These are phyloP conservation scores for Angomonas deanei DNA, from an alignment of 208 protist genomes.

Conservation along the genomic window DNA sequence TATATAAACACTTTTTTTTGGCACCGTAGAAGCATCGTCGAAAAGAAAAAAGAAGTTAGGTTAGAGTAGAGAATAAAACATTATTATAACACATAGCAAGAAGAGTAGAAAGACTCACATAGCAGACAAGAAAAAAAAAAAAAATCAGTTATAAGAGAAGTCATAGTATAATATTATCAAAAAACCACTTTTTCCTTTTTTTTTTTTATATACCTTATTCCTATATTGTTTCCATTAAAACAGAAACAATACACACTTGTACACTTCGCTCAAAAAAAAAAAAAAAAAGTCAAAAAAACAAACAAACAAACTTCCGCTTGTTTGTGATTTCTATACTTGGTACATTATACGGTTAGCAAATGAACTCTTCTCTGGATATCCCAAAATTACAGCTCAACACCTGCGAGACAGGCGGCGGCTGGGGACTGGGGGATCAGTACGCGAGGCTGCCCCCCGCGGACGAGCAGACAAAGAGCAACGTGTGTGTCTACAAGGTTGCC, in stretches of 20 bases:
- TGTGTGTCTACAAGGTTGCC: neutral
- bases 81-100: too few relatives aligned
- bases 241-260: too few relatives aligned
- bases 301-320: neutral
- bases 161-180: neutral
- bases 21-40: too few relatives aligned
- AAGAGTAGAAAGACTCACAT: neutral
- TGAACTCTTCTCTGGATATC: neutral
- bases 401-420: conserved; percentile 59
- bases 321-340: neutral
- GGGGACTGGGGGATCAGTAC: conserved; percentile 58
- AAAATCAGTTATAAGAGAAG: neutral
- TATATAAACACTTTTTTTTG: too few relatives aligned
- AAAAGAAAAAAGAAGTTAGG: neutral
- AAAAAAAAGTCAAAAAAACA: too few relatives aligned
- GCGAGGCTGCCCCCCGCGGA: conserved; percentile 45
- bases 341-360: neutral
- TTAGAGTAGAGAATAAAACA: neutral
- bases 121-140: conserved; percentile 6
- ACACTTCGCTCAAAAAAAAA: too few relatives aligned
- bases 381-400: conserved; percentile 28
- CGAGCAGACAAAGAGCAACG: conserved; percentile 30
- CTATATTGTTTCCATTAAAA: neutral
- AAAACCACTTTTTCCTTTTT: neutral
- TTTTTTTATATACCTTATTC: conserved; percentile 6